Conservation (phyloP, 352 stramenopile species). For the Phytophthora idaei region DNA sequence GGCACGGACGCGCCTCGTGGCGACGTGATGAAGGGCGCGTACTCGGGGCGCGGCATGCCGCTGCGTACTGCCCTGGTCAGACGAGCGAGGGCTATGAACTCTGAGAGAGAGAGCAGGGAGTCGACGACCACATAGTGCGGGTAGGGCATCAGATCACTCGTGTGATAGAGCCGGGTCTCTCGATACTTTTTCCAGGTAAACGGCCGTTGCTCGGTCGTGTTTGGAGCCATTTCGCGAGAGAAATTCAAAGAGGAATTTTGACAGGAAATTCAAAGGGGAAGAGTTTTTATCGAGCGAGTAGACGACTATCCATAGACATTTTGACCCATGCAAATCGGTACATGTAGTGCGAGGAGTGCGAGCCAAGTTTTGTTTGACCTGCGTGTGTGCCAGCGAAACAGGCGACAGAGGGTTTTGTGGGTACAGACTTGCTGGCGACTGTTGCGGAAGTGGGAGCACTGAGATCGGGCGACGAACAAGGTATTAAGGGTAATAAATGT, state of each 20-base stretch:
- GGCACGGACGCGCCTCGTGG: slow-evolving; percentile 31
- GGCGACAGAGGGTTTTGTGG: slow-evolving; percentile 12
- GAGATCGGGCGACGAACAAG: slow-evolving; percentile 1
- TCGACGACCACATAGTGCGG: slow-evolving; percentile 16
- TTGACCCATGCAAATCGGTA: slow-evolving; percentile 7
- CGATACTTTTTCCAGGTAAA: slow-evolving; percentile 8
- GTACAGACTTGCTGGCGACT: slow-evolving; percentile 10
- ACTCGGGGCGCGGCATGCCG: slow-evolving; percentile 46
- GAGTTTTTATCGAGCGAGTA: neutral
- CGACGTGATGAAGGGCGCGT: slow-evolving; percentile 47
- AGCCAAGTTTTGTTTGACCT: slow-evolving; percentile 14
- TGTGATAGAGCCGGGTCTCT: slow-evolving; percentile 10
- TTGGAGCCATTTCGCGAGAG: slow-evolving; percentile 25
- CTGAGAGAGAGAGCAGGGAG: slow-evolving; percentile 27
- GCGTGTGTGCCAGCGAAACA: slow-evolving; percentile 18
- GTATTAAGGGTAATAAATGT: slow-evolving; percentile 1
- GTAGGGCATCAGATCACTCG: slow-evolving; percentile 17
- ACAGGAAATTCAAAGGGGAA: neutral
- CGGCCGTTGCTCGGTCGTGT: slow-evolving; percentile 12
- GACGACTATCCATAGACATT: slow-evolving; percentile 23
- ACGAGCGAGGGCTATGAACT: slow-evolving; percentile 13
- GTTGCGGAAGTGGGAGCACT: slow-evolving; percentile 8
- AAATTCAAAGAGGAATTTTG: slow-evolving; percentile 1
- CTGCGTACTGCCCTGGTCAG: neutral
- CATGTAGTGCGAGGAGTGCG: neutral